Evolutionary conservation across 257 asterid genomes (phyloP), one percentile per base, ranked within the genome.

Genomic region (Lycium ferocissimum): DNA sequence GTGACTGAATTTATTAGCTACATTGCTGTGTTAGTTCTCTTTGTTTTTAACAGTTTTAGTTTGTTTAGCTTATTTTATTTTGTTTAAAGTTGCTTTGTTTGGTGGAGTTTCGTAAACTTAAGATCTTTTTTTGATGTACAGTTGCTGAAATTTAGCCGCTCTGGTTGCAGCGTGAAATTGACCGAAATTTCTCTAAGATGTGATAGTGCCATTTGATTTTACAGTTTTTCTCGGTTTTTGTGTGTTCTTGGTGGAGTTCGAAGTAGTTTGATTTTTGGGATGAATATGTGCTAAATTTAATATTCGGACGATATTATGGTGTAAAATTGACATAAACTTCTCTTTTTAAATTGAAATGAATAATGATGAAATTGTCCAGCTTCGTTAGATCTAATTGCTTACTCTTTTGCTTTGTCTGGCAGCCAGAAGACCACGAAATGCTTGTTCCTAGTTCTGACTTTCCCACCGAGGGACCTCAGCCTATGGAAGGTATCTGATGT

Each of bases 401-500:
- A 81, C 53, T 82, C 49, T 80, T 67, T 79, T 82, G 69, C 79
- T 79, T 72, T 83, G 18, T 84, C 20, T 84, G 73, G 90, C 91
- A 92, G 92, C 91, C 89, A 81, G 95, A 88, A 88, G 93, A 90
- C 47, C 92, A 92, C 62, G 93, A 91, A 91, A 90, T 93, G 93
- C 90, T 92, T 12, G 95, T 92, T 79, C 97, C 95, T 33, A 92
- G 89, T 85, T 86, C 94, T 2, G 92, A 92, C 83, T 86, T 89
- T 14, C 87, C 84, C 20, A 89, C 79, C 3, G 94, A 91, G 87
- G 94, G 93, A 17, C 94, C 97, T 84, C 93, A 91, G 73, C 94
- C 94, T 4, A 89, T 91, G 97, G 97, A 93, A 93, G 97, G 95
- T 93, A 89, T 87, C 57, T 85, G 33, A 61, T 53, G 12, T 53